A percentile compares a stretch with the other conserved stretches of the same genome.
These are phyloP conservation scores for Ophiostoma ulmi DNA, from an alignment of 2,329 filamentous ascomycete species.

Conservation along the genomic window DNA sequence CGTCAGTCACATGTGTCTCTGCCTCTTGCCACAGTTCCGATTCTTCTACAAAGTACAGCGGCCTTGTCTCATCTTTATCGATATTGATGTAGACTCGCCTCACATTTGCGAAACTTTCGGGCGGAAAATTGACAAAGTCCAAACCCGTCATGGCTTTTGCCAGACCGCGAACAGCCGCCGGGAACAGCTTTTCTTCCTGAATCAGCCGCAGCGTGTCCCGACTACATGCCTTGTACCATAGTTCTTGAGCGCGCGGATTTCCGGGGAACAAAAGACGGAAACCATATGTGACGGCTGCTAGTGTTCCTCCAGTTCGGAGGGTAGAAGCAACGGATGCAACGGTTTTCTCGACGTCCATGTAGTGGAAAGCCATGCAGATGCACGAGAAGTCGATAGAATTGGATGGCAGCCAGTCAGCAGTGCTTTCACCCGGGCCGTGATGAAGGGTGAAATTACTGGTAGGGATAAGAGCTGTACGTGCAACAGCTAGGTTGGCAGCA, in stretches of 20 bases:
- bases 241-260: conserved; percentile 14
- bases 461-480: neutral
- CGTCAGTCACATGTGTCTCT: neutral
- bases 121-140: neutral
- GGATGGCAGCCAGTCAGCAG: conserved; percentile 19
- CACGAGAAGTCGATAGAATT: conserved; percentile 26
- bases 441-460: neutral
- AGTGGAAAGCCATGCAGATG: conserved; percentile 29
- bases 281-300: conserved; percentile 27
- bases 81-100: neutral
- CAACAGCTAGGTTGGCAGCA: conserved; percentile 3
- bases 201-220: conserved; percentile 26
- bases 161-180: conserved; percentile 26
- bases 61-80: neutral
- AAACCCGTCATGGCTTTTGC: neutral
- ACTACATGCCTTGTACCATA: conserved; percentile 26
- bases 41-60: neutral
- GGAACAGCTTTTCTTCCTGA: conserved; percentile 25
- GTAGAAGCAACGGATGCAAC: conserved; percentile 25
- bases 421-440: conserved; percentile 20
- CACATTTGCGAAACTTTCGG: neutral
- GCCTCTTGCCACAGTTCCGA: neutral
- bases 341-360: conserved; percentile 25
- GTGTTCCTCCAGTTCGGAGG: conserved; percentile 25
- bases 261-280: conserved; percentile 27